A percentile compares a stretch with the other conserved stretches of the same genome.
Conservation (phyloP, 164 flowering plant genomes). For the Vitis rupestris region DNA sequence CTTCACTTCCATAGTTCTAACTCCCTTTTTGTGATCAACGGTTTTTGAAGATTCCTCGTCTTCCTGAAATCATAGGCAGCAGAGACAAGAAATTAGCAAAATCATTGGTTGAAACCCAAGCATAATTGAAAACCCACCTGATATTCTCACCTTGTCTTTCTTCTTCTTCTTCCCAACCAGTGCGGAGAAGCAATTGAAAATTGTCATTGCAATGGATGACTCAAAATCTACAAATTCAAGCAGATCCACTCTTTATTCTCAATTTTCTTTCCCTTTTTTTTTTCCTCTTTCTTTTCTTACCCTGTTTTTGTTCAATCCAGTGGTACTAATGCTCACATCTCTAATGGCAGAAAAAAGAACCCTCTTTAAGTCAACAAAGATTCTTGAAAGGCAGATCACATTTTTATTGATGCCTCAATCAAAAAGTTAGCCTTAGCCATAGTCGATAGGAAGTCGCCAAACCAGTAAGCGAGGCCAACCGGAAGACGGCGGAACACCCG, state of each 20-base stretch:
- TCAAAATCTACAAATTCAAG: background rate
- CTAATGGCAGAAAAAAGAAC: constrained; percentile 1
- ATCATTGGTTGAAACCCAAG: background rate
- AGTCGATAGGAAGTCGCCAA: constrained; percentile 74
- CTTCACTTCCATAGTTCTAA: constrained; percentile 36
- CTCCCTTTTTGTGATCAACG: constrained; percentile 15
- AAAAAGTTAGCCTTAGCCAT: constrained; percentile 51
- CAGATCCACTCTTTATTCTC: constrained; percentile 1
- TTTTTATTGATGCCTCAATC: constrained; percentile 1
- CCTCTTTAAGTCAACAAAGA: background rate
- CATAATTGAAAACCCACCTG: background rate
- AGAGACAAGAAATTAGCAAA: background rate
- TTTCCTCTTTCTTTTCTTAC: background rate
- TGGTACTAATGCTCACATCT: constrained; percentile 16
- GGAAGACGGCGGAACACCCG: constrained; percentile 18
- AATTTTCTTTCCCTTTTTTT: background rate
- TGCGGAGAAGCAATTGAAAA: constrained; percentile 46
- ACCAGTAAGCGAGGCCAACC: constrained; percentile 23
- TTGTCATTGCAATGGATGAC: constrained; percentile 32
- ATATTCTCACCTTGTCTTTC: constrained; percentile 51
- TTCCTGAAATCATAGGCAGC: constrained; percentile 14
- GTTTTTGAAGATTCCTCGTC: constrained; percentile 15
- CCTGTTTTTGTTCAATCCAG: background rate
- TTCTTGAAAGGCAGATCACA: constrained; percentile 12
- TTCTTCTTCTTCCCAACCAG: constrained; percentile 43